phyloP scores from a whole-genome alignment of 495 filamentous ascomycete genomes.

The Immersiella caudata region DNA sequence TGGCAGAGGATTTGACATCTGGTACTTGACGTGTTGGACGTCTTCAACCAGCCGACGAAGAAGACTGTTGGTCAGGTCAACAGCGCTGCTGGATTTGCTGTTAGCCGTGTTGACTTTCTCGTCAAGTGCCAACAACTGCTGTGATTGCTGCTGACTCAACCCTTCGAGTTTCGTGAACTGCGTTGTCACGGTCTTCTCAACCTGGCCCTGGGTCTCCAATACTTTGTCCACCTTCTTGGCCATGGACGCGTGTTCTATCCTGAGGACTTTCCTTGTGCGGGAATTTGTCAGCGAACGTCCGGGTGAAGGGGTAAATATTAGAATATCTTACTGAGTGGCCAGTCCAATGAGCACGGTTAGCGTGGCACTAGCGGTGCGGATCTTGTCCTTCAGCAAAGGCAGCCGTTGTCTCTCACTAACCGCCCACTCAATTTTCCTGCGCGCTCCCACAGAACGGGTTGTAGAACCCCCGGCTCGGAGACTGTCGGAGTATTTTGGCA shows the following conservation, averaged over 20 bases:
- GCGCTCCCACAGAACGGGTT: neutral
- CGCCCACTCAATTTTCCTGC: slow-evolving; percentile 10
- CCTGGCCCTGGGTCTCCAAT: neutral
- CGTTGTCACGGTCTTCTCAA: neutral
- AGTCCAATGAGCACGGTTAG: slow-evolving; percentile 6
- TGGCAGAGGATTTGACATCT: slow-evolving; percentile 6
- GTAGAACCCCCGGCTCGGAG: neutral
- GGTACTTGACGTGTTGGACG: slow-evolving; percentile 8
- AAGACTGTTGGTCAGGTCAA: neutral
- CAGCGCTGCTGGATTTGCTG: neutral
- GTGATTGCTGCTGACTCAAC: slow-evolving; percentile 5
- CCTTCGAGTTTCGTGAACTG: neutral
- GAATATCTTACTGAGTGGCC: slow-evolving; percentile 13
- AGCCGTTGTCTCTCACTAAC: slow-evolving; percentile 4
- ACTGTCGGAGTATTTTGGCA: slow-evolving; percentile 1
- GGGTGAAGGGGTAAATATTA: neutral
- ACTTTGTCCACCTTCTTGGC: neutral
- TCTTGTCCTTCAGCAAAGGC: neutral
- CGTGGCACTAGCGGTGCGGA: neutral
- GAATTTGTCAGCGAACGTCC: neutral
- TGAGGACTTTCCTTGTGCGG: neutral
- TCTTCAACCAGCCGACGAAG: slow-evolving; percentile 4
- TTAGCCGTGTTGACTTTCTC: neutral
- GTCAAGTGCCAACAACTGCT: neutral
- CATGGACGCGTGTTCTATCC: neutral